Evolutionary conservation across 208 protist genomes (phyloP).

Genomic region (Borovskyia barvae): DNA sequence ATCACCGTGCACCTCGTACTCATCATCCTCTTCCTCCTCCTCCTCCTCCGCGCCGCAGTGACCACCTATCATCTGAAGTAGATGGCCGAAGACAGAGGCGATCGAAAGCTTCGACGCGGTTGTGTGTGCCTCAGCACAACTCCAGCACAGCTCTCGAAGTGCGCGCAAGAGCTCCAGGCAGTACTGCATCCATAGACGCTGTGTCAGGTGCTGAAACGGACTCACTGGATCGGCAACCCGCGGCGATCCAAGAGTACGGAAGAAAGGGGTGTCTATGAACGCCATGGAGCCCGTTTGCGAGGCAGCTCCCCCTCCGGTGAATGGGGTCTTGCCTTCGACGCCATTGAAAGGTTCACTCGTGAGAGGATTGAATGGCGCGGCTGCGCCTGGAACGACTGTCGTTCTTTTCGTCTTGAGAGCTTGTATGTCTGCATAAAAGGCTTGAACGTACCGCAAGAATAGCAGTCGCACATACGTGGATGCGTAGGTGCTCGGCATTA

Average conservation of each 20-base stretch:
- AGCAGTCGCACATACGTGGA: slow-evolving; percentile 64
- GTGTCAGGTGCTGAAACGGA: slow-evolving; percentile 17
- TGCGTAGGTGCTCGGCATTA: slow-evolving; percentile 31
- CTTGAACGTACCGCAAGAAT: slow-evolving; percentile 62
- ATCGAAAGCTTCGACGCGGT: slow-evolving; percentile 53
- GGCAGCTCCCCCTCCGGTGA: no score
- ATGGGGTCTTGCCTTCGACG: no score
- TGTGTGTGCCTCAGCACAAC: slow-evolving; percentile 44
- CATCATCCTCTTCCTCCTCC: slow-evolving; percentile 7
- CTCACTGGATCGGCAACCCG: background rate
- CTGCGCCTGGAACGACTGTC: background rate
- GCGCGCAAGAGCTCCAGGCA: slow-evolving; percentile 50
- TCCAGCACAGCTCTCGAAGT: slow-evolving; percentile 53
- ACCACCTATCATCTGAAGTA: slow-evolving; percentile 39
- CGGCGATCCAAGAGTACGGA: slow-evolving; percentile 2
- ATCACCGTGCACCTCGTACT: no score
- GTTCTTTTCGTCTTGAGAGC: background rate
- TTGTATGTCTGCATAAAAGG: slow-evolving; percentile 34
- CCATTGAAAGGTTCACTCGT: no score
- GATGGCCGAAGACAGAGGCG: slow-evolving; percentile 50
- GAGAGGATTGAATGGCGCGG: no score
- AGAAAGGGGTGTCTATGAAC: no score
- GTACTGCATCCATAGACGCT: slow-evolving; percentile 42
- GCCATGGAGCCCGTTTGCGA: no score
- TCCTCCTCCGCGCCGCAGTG: slow-evolving; percentile 11